Base-by-base conservation (phyloP, 495 filamentous ascomycete genomes). In the Copromyces sp. region DNA sequence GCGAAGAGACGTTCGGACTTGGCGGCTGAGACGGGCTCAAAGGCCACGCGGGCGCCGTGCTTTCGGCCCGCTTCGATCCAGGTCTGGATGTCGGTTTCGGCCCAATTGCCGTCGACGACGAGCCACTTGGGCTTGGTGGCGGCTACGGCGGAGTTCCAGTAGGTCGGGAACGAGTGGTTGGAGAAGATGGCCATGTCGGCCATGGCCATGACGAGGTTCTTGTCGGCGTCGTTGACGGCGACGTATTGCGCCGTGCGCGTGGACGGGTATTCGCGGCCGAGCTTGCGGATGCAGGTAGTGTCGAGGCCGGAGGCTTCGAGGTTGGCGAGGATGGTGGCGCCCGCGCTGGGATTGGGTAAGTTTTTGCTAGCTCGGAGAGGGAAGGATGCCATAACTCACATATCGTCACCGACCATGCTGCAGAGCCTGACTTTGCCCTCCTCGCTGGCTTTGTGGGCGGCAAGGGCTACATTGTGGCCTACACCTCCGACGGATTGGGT, bases 131-230 rank as follows among this genome's bases (percentile, higher is more conserved):
- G 91, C 70, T 85, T 86, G 11, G 85, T 81, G 14, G 78, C 81
- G 29, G 81, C 76, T 11, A 93, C 78, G 39, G 89, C 80, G 9
- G 88, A 86, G 59, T 87, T 86, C 90, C 90, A 93, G 77, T 81
- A 87, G 74, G 73, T 77, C 0, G 84, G 79, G 76, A 84, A 85
- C 4, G 79, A 80, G 47, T 84, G 80, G 7, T 74, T 80, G 69
- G 93, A 89, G 73, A 97, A 85, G 77, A 99, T 95, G 69, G 83
- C 84, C 93, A 98, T 97, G 78, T 99, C 95, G 20, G 95, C 93
- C 92, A 97, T 96, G 69, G 93, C 94, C 61, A 97, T 78, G 3
- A 92, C 84, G 11, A 99, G 87, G 72, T 94, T 90, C 76, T 94
- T 95, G 37, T 91, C 87, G 2, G 82, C 83, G 78, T 95, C 92